Conservation (phyloP, 768 basidiomycete species). For the Termitomyces sp. region DNA sequence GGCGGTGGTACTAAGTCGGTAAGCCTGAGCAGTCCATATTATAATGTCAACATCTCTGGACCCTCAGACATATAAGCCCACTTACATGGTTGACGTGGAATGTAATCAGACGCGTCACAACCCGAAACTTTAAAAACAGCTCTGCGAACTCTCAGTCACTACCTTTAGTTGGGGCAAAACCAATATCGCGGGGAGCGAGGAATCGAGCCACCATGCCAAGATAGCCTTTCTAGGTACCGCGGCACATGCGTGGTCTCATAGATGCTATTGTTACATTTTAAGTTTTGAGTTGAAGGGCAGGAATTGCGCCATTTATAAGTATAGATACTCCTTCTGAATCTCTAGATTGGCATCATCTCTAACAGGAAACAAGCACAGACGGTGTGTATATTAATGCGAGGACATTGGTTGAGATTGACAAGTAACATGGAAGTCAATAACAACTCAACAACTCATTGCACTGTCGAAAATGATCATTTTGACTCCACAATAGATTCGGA, state of each 20-base stretch:
- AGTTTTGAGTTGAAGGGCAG: not conserved
- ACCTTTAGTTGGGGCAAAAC: not conserved
- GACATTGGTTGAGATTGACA: too few relatives aligned
- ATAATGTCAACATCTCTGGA: not conserved
- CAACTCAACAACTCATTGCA: too few relatives aligned
- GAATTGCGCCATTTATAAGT: not conserved
- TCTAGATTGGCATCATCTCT: not conserved
- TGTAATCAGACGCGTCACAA: slow-evolving; percentile 1
- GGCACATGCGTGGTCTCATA: too few relatives aligned
- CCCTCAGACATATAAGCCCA: not conserved
- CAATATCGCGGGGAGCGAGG: not conserved
- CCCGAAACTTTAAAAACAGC: not conserved
- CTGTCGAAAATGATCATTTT: too few relatives aligned
- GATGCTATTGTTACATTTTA: too few relatives aligned
- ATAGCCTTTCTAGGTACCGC: too few relatives aligned
- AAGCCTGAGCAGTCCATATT: slow-evolving; percentile 14
- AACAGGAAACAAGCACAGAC: too few relatives aligned
- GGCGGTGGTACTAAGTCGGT: slow-evolving; percentile 22
- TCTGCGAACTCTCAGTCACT: not conserved
- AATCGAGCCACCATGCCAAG: too few relatives aligned
- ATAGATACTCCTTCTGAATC: not conserved
- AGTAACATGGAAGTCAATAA: too few relatives aligned
- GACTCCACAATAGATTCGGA: too few relatives aligned
- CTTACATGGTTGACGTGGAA: slow-evolving; percentile 8
- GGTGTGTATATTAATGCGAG: too few relatives aligned